These are phyloP conservation scores for Diaporthe aspalathi DNA, from an alignment of 2,329 filamentous ascomycete genomes.

Conservation along the genomic window DNA sequence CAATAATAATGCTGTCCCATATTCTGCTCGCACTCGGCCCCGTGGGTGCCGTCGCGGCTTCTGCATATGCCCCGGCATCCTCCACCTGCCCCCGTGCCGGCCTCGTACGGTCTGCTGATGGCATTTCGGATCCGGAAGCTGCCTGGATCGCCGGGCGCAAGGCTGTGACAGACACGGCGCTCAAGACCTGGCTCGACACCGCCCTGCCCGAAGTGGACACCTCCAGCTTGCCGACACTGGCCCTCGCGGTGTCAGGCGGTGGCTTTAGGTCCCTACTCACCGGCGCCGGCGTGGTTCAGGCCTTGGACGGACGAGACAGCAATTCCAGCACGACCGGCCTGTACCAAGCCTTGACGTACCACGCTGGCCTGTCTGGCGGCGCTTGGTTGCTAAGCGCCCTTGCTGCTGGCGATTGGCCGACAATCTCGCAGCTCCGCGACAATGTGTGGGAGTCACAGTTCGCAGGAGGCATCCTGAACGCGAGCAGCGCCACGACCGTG, in stretches of 20 bases:
- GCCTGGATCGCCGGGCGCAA: slow-evolving; percentile 25
- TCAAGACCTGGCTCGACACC: slow-evolving; percentile 22
- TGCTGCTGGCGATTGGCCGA: slow-evolving; percentile 41
- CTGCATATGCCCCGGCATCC: slow-evolving; percentile 23
- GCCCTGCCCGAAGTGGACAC: slow-evolving; percentile 31
- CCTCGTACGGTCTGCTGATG: slow-evolving; percentile 35
- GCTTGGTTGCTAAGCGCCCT: slow-evolving; percentile 42
- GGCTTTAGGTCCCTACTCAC: slow-evolving; percentile 46
- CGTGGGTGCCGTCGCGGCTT: slow-evolving; percentile 28
- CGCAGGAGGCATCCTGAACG: slow-evolving; percentile 32
- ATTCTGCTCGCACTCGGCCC: slow-evolving; percentile 28
- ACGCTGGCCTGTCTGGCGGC: slow-evolving; percentile 42
- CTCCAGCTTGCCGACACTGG: slow-evolving; percentile 41
- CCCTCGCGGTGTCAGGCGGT: slow-evolving; percentile 45
- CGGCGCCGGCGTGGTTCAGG: slow-evolving; percentile 46
- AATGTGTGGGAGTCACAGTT: slow-evolving; percentile 33
- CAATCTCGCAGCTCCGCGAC: slow-evolving; percentile 36
- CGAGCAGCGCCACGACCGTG: slow-evolving; percentile 10
- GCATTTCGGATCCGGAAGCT: slow-evolving; percentile 34
- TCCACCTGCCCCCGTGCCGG: slow-evolving; percentile 25
- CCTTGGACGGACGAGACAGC: slow-evolving; percentile 43
- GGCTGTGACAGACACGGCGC: slow-evolving; percentile 30
- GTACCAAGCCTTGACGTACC: slow-evolving; percentile 42
- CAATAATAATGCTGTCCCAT: slow-evolving; percentile 24
- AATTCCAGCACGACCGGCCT: slow-evolving; percentile 39